These are phyloP conservation scores for Gossypium lobatum DNA, from an alignment of 441 rosid species.

Conservation along the genomic window DNA sequence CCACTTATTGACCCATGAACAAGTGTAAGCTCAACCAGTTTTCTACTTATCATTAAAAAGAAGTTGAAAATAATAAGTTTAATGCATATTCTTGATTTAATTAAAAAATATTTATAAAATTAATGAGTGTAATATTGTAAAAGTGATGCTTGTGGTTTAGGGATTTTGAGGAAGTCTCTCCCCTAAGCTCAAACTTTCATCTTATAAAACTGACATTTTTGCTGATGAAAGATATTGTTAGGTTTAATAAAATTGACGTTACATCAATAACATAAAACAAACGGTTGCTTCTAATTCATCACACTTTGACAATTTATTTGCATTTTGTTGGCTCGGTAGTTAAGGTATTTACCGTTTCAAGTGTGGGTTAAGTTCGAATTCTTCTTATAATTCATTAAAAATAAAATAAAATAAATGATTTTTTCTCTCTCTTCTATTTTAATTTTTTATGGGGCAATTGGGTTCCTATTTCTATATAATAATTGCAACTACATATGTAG, in stretches of 20 bases:
- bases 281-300: neutral
- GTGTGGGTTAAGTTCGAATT: fast-evolving
- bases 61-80: too few species aligned
- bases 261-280: neutral
- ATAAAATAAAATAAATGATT: neutral
- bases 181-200: neutral
- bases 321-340: too few species aligned
- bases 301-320: neutral
- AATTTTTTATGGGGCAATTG: neutral
- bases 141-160: neutral
- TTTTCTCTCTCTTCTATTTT: neutral
- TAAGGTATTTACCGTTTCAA: fast-evolving
- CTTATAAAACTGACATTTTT: neutral
- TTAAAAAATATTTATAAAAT: too few species aligned
- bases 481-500: neutral
- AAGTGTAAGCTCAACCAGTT: too few species aligned
- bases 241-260: constrained; percentile 8
- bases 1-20: too few species aligned
- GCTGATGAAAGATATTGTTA: neutral
- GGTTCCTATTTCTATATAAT: constrained; percentile 4
- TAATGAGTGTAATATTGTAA: neutral
- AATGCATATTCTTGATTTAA: too few species aligned
- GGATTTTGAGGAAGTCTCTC: neutral
- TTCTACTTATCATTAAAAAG: too few species aligned
- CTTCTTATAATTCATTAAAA: too few species aligned